Evolutionary conservation across 2,329 filamentous ascomycete genomes (phyloP), one percentile per base, ranked within the genome.

Genomic region (Fusarium cicatricum): DNA sequence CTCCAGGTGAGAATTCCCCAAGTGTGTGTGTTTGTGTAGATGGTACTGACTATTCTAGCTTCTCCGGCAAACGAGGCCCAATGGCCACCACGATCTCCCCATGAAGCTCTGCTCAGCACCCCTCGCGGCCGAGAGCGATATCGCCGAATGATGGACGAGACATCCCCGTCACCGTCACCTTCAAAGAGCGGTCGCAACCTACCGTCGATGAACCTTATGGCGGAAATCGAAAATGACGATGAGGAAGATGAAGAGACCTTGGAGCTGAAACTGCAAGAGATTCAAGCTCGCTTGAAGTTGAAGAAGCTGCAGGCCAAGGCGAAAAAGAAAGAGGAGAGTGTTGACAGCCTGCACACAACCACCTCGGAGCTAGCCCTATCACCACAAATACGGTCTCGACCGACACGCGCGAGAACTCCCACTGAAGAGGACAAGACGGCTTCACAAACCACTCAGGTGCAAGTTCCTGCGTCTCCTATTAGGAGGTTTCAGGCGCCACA

Each of bases 211-310:
- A 76, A 76, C 60, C 72, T 73, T n/a, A 51, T 72, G 32, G 58
- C 67, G 14, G 62, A 69, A 33, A 70, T 70, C 42, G 77, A 75
- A 5, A 77, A 80, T 10, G 29, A 32, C 4, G 86, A 88, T 0
- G 89, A 91, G 5, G 90, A 96, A 7, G 93, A 96, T 65, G 94
- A 97, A 73, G 93, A 98, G 78, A 96, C 87, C 1, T 77, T 98
- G 29, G 86, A 96, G 70, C 78, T 99, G 59, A 88, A 96, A 72
- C 79, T 98, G 5, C 88, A 93, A 62, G 92, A 91, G 50, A 96
- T 99, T 54, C 89, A 98, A 74, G 92, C 93, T 7, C 88, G 90
- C 56, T 77, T 98, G 46, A 95, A 89, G 74, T 75, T 98, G 62
- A 98, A 97, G 75, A 92, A 89, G 70, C 78, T 98, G 12, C 90